Base-by-base conservation (phyloP, 108 stramenopile species). In the Cyclotella atomus region DNA sequence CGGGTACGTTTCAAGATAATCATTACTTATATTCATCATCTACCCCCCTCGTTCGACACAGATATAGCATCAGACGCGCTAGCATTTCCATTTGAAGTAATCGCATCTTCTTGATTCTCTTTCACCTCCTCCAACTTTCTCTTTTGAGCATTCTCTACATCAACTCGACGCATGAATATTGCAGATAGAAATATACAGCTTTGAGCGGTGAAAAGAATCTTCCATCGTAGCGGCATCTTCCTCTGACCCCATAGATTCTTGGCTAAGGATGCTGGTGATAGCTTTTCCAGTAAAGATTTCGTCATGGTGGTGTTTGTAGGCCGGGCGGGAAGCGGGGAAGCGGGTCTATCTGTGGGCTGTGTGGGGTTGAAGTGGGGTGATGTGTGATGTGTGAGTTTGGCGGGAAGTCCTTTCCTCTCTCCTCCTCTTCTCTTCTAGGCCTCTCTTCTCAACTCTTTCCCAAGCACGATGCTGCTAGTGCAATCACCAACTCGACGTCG, bases 181-280 rank as follows among this genome's bases (percentile, higher is more conserved):
- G 65, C 45, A 24, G 44, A 32, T n/a, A 45, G 21, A 47, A 65
- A 65, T 23, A 65, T 65, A 14, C 10, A 45, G 32, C 65, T 49
- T 45, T 65, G 65, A 25, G 16, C 46, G 1, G 65, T 49, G 27
- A 65, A 65, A 0, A 65, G 65, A n/a, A 65, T 6, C 28, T 65
- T 65, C 65, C 65, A 65, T 23, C 49, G 45, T 7, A 47, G 47
- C n/a, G 65, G 65, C 65, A 65, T 65, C 29, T 65, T 65, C 19
- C 65, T 47, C 5, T 21, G 43, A 3, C 65, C 65, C 65, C 65
- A 65, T 6, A 65, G 65, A 30, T 47, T 10, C 29, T 65, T 65
- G 16, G 27, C 45, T 16, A 65, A 23, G 15, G 45, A 27, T 4
- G 46, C 47, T n/a, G 65, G 65, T 30, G 57, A 59, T 15, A 59